Conservation (phyloP, 2,329 filamentous ascomycete genomes). For the Teratosphaeria nubilosa region DNA sequence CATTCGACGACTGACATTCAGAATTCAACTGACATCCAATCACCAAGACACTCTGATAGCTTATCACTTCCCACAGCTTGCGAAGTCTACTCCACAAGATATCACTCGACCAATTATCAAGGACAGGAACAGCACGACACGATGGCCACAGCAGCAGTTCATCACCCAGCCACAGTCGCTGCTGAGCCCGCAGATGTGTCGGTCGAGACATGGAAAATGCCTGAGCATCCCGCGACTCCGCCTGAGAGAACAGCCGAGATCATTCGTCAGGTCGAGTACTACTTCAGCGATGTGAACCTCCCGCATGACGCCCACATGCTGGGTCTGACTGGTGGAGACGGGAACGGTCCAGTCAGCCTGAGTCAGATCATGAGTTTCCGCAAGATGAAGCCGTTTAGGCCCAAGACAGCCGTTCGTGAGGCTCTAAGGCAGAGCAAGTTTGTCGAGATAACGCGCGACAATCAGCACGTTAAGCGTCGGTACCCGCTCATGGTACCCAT, state of each 20-base stretch:
- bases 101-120: background rate
- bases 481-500: slow-evolving; percentile 24
- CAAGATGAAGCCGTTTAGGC: slow-evolving; percentile 38
- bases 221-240: background rate
- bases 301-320: slow-evolving; percentile 33
- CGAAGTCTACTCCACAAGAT: background rate
- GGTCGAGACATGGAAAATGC: background rate
- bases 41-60: background rate
- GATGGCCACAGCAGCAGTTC: background rate
- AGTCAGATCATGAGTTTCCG: slow-evolving; percentile 34
- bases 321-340: slow-evolving; percentile 28
- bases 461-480: slow-evolving; percentile 34
- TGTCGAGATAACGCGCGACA: slow-evolving; percentile 31
- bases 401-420: slow-evolving; percentile 27
- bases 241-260: slow-evolving; percentile 12
- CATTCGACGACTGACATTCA: background rate
- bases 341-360: slow-evolving; percentile 35
- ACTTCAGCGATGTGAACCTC: slow-evolving; percentile 42
- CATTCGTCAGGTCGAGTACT: slow-evolving; percentile 36
- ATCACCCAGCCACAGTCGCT: background rate
- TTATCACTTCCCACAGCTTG: background rate
- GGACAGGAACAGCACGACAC: background rate
- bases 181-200: background rate
- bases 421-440: slow-evolving; percentile 33
- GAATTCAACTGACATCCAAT: background rate